Conservation (phyloP, 345 rosid species). For the Brassica juncea region DNA sequence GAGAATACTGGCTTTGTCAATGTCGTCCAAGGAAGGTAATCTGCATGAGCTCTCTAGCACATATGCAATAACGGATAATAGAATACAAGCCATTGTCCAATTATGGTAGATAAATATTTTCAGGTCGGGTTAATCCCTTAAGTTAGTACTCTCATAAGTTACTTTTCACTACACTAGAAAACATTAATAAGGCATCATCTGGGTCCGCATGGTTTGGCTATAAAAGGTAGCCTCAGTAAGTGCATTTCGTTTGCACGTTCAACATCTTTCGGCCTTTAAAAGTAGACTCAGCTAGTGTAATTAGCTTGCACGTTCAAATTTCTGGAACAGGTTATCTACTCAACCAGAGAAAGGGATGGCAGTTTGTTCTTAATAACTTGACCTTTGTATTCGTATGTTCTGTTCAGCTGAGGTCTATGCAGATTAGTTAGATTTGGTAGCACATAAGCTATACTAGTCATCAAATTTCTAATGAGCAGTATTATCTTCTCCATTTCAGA, state of each 20-base stretch:
- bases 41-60: constrained; percentile 11
- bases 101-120: constrained; percentile 1
- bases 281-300: constrained; percentile 18
- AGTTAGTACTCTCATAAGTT: neutral
- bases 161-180: neutral
- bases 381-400: constrained; percentile 18
- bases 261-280: neutral
- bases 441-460: constrained; percentile 12
- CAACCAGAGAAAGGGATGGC: neutral
- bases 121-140: neutral
- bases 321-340: neutral
- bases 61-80: neutral
- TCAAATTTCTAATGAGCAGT: constrained; percentile 30
- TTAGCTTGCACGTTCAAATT: constrained; percentile 7
- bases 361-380: constrained; percentile 24
- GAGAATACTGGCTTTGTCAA: constrained; percentile 59
- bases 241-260: constrained; percentile 8
- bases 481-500: constrained; percentile 50
- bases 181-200: constrained; percentile 4
- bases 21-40: constrained; percentile 79
- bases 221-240: constrained; percentile 3
- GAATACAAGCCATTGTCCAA: constrained; percentile 14
- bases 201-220: constrained; percentile 4
- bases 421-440: constrained; percentile 12
- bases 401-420: constrained; percentile 10